Evolutionary conservation across 78 protist genomes (phyloP).

Genomic region (Dictyostelium discoideum): dicty_2.7 NC_007089.4:1556501-1557000

Average conservation of each 20-base stretch:
- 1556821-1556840: not conserved
- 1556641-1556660: conserved; percentile 78
- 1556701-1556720: not conserved
- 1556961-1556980: conserved; percentile 44
- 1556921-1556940: conserved; percentile 42
- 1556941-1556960: conserved; percentile 65
- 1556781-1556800: not conserved
- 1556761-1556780: not conserved
- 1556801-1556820: not conserved
- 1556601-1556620: conserved; percentile 16
- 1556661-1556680: conserved; percentile 50
- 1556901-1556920: conserved; percentile 52
- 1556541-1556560: conserved; percentile 14
- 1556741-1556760: not conserved
- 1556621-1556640: conserved; percentile 61
- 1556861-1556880: conserved; percentile 12
- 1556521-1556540: conserved; percentile 40
- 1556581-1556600: not conserved
- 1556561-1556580: not conserved
- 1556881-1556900: conserved; percentile 39
- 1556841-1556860: not conserved
- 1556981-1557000: conserved; percentile 51
- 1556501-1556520: not conserved
- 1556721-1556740: not conserved
- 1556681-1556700: not conserved